Evolutionary conservation across 1,139 yeast species (phyloP).

Genomic region (Lipomyces yarrowii): DNA sequence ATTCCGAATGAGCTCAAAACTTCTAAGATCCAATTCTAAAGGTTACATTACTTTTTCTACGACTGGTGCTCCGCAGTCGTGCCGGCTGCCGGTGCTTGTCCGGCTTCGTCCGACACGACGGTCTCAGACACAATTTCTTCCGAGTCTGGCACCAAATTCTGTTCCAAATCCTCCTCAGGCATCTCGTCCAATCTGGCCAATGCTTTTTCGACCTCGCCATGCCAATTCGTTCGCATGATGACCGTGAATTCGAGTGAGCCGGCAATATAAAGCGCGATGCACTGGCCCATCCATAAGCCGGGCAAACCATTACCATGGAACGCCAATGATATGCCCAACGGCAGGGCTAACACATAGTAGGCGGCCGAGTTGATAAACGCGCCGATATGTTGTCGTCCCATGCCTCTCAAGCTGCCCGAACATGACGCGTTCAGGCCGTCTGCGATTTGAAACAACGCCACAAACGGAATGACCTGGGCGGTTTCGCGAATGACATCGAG

Average conservation of each 20-base stretch:
- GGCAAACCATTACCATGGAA: constrained; percentile 57
- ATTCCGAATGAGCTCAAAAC: not conserved
- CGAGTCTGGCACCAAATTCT: constrained; percentile 13
- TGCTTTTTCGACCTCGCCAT: constrained; percentile 30
- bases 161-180: constrained; percentile 21
- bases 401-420: constrained; percentile 82
- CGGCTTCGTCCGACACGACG: not conserved
- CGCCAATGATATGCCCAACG: constrained; percentile 67
- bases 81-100: not conserved
- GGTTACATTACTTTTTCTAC: not conserved
- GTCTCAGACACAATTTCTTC: not conserved
- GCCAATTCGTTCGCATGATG: constrained; percentile 31
- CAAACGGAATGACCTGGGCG: constrained; percentile 65
- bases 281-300: constrained; percentile 88
- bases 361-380: constrained; percentile 75
- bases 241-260: constrained; percentile 55
- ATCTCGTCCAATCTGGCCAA: constrained; percentile 26
- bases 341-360: constrained; percentile 71
- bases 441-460: constrained; percentile 71
- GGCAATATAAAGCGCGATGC: constrained; percentile 67
- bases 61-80: not conserved
- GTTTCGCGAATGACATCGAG: constrained; percentile 58
- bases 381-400: constrained; percentile 83
- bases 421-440: constrained; percentile 85
- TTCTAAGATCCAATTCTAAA: not conserved